Conservation (phyloP, 1,139 yeast species). For the Kurtzmaniella quercitrusa region DNA sequence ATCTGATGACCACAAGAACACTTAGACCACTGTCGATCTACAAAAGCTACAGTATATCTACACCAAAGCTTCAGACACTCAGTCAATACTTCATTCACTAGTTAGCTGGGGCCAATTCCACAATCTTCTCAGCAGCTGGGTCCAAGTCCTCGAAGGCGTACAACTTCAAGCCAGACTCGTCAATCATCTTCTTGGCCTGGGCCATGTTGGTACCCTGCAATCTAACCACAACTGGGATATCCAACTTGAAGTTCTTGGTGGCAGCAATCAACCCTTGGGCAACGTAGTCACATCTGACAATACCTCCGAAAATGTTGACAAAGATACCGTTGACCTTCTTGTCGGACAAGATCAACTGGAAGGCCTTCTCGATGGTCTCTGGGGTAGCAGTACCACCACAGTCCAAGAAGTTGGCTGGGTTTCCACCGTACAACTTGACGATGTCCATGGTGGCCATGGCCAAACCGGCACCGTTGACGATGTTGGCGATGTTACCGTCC, state of each 20-base stretch:
- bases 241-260: slow-evolving; percentile 92
- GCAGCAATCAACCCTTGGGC: slow-evolving; percentile 96
- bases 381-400: slow-evolving; percentile 99
- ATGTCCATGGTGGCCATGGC: slow-evolving; percentile 99
- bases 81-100: not conserved
- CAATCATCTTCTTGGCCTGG: slow-evolving; percentile 81
- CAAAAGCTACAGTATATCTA: too few relatives aligned
- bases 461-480: slow-evolving; percentile 99
- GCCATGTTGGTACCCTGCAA: slow-evolving; percentile 96
- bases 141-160: slow-evolving; percentile 90
- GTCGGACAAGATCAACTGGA: slow-evolving; percentile 87
- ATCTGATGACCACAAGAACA: too few relatives aligned
- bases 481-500: slow-evolving; percentile 97
- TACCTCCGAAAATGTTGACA: slow-evolving; percentile 98
- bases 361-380: slow-evolving; percentile 95
- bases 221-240: slow-evolving; percentile 95
- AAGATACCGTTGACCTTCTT: slow-evolving; percentile 90
- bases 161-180: slow-evolving; percentile 88
- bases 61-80: too few relatives aligned
- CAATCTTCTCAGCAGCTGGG: slow-evolving; percentile 96
- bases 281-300: slow-evolving; percentile 97
- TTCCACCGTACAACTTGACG: slow-evolving; percentile 96
- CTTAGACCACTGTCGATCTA: too few relatives aligned
- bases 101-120: slow-evolving; percentile 50
- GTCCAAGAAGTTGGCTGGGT: slow-evolving; percentile 98